Base-by-base conservation (phyloP, 768 basidiomycete species). In the Kwoniella sp. region DNA sequence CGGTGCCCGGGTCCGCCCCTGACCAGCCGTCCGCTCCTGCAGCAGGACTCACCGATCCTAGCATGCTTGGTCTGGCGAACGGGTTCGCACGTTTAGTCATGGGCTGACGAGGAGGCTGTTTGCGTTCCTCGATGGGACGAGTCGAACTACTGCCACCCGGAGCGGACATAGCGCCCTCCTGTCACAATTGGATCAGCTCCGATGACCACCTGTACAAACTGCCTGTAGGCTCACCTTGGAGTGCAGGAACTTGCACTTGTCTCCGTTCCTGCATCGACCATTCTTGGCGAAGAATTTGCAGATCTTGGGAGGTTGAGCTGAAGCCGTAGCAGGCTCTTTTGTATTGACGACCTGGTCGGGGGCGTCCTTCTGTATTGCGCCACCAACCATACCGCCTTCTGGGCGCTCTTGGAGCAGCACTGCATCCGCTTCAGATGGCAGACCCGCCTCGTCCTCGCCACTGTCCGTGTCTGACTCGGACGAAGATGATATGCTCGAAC, bases 11-110 rank as follows among this genome's bases (percentile, higher is more conserved):
- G n/a, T n/a, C n/a, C n/a, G n/a, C n/a, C n/a, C n/a, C n/a, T n/a
- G n/a, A n/a, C n/a, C n/a, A n/a, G n/a, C n/a, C n/a, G n/a, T n/a
- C n/a, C n/a, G n/a, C n/a, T n/a, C n/a, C n/a, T 15, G 36, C 37
- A 31, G 15, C 14, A 19, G 9, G 8, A 74, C 83, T 69, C 73
- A 91, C 90, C 63, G 85, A 89, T 55, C 86, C 85, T 50, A 95
- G 76, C 17, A 95, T 78, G 14, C 83, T 83, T 6, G 86, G 80
- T 17, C 84, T 80, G 6, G 53, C 59, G 40, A 67, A 70, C 7
- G 62, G 54, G 41, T 68, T 45, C 5, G 39, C 46, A 36, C 56
- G 60, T n/a, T 41, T 45, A 8, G 41, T 47, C 3, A 11, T 15
- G 15, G 59, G 57, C 41, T 53, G 57, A 32, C 50, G 54, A 25